Evolutionary conservation across 331 rosid genomes (phyloP).

Genomic region (Malus hybrid): DNA sequence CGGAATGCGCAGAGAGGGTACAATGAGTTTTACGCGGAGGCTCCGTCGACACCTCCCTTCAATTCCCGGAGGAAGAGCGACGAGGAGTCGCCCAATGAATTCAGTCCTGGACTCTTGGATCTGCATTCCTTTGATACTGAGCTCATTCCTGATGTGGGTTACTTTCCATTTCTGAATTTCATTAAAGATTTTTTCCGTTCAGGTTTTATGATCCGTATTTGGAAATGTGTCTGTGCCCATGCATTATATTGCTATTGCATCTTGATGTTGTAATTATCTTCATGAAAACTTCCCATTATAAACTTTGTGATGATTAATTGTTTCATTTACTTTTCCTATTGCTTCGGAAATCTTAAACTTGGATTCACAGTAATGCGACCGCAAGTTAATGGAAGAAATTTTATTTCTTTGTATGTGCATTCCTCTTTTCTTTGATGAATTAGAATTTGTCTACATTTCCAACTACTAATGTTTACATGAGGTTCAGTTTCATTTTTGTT

Average conservation of each 20-base stretch:
- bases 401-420: neutral
- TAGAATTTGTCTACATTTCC: neutral
- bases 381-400: neutral
- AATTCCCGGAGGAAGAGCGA: conserved; percentile 50
- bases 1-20: conserved; percentile 61
- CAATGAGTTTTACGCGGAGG: conserved; percentile 61
- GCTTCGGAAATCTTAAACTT: neutral
- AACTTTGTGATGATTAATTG: neutral
- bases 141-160: conserved; percentile 73
- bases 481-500: neutral
- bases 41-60: conserved; percentile 68
- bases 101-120: conserved; percentile 94
- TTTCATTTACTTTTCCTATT: neutral
- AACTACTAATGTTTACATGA: neutral
- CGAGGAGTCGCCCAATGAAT: conserved; percentile 67
- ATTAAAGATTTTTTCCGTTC: neutral
- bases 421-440: neutral
- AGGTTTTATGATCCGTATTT: neutral
- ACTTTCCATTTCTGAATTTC: conserved; percentile 11
- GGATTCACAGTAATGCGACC: neutral
- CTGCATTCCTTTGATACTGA: conserved; percentile 93
- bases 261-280: neutral
- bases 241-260: neutral
- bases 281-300: neutral
- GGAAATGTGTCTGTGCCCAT: neutral